Conservation (phyloP, 1,139 yeast species). For the Geotrichum europaeum region DNA sequence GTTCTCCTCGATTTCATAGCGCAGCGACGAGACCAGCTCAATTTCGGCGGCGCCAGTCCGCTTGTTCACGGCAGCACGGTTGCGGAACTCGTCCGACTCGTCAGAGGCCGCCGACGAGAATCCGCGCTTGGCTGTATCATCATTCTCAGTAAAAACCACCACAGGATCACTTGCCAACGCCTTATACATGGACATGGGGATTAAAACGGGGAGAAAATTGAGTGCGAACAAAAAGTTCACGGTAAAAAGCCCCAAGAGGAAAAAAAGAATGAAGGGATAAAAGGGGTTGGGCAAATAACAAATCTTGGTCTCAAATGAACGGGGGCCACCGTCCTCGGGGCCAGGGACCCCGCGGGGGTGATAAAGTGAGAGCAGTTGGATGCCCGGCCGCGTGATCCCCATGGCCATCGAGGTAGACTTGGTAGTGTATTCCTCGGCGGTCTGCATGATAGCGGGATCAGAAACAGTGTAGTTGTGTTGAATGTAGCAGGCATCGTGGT, state of each 20-base stretch:
- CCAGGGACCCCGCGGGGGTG: slow-evolving; percentile 1
- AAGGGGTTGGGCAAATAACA: slow-evolving; percentile 74
- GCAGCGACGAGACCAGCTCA: neutral
- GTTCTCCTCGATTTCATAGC: neutral
- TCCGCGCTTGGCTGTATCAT: neutral
- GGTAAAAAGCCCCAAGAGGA: slow-evolving; percentile 23
- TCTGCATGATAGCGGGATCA: slow-evolving; percentile 31
- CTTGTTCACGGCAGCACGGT: neutral
- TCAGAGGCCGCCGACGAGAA: neutral
- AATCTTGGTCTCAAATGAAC: slow-evolving; percentile 37
- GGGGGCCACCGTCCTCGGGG: slow-evolving; percentile 6
- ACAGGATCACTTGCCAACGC: neutral
- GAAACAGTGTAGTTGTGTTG: slow-evolving; percentile 44
- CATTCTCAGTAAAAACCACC: neutral
- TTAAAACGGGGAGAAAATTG: slow-evolving; percentile 21
- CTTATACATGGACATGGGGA: slow-evolving; percentile 7
- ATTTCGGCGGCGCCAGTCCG: neutral
- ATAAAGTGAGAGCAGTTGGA: slow-evolving; percentile 65
- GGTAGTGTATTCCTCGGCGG: slow-evolving; percentile 72
- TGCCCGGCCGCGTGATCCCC: slow-evolving; percentile 79
- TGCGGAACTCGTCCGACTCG: neutral
- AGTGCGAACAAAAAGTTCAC: slow-evolving; percentile 18
- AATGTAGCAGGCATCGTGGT: slow-evolving; percentile 89
- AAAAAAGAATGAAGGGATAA: slow-evolving; percentile 37
- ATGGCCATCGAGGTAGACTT: slow-evolving; percentile 90